Conservation (phyloP, 164 flowering plant species). For the Vitis riparia region DNA sequence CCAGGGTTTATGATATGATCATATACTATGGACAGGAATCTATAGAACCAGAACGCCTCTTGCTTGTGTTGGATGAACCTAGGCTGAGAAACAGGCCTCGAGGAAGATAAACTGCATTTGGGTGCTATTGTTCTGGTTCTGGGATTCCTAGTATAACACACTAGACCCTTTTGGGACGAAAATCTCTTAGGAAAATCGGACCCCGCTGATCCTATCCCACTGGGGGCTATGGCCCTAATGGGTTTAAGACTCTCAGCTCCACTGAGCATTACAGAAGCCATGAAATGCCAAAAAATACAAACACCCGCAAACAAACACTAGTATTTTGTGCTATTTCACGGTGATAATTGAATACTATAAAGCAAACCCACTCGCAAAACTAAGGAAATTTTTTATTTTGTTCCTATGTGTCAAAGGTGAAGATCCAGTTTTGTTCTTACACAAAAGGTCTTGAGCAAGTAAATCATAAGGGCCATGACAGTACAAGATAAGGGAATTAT, state of each 20-base stretch:
- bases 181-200: slow-evolving; percentile 44
- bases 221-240: slow-evolving; percentile 32
- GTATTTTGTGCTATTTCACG: too few species aligned
- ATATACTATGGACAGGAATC: slow-evolving; percentile 70
- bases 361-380: too few species aligned
- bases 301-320: too few species aligned
- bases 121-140: slow-evolving; percentile 19
- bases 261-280: slow-evolving; percentile 71
- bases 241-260: slow-evolving; percentile 54
- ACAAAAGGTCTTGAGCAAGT: too few species aligned
- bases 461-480: too few species aligned
- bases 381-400: too few species aligned
- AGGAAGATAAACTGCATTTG: slow-evolving; percentile 48
- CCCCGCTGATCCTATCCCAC: slow-evolving; percentile 37
- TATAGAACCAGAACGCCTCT: slow-evolving; percentile 79
- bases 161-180: slow-evolving; percentile 29
- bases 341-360: too few species aligned
- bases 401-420: too few species aligned
- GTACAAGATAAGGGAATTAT: too few species aligned
- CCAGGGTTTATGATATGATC: slow-evolving; percentile 74
- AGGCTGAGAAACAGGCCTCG: slow-evolving; percentile 67
- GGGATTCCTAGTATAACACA: slow-evolving; percentile 24
- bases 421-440: too few species aligned
- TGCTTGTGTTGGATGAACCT: slow-evolving; percentile 78
- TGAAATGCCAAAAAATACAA: slow-evolving; percentile 7